Conservation (phyloP, 371 early-diverging fungal species). For the Actinomortierella ambigua region DNA sequence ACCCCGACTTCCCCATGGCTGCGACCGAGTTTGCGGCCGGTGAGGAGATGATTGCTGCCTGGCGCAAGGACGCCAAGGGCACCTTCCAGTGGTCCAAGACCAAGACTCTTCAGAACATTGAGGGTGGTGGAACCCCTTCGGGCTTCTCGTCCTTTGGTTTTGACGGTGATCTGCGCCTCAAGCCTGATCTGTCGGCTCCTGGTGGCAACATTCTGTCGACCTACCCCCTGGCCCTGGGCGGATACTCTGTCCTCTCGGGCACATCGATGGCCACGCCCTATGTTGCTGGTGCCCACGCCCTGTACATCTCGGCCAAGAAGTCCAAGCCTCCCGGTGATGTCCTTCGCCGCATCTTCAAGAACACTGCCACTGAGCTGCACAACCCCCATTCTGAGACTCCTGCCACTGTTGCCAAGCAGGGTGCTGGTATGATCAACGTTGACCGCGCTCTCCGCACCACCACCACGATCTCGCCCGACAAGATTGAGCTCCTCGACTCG, state of each 20-base stretch:
- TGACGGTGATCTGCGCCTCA: conserved; percentile 1
- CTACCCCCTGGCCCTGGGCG: conserved; percentile 54
- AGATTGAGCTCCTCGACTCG: conserved; percentile 69
- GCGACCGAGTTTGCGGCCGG: conserved; percentile 52
- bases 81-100: conserved; percentile 8
- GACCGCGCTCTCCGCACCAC: conserved; percentile 60
- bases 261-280: conserved; percentile 80
- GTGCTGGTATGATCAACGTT: conserved; percentile 76
- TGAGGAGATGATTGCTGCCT: conserved; percentile 16
- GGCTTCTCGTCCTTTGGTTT: conserved; percentile 43
- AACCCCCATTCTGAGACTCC: conserved; percentile 43
- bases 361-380: conserved; percentile 54
- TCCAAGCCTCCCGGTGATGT: conserved; percentile 24
- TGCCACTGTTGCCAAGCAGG: conserved; percentile 65
- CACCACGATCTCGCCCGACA: conserved; percentile 61
- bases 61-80: conserved; percentile 6
- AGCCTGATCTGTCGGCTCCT: conserved; percentile 72
- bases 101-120: conserved; percentile 11
- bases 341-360: conserved; percentile 51
- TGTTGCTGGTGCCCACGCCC: conserved; percentile 70
- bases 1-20: conserved; percentile 42
- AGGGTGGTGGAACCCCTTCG: conserved; percentile 57
- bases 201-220: conserved; percentile 80
- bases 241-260: conserved; percentile 65
- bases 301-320: conserved; percentile 54